A percentile compares a stretch with the other conserved stretches of the same genome.
These are phyloP conservation scores for Thelonectria discophora DNA, from an alignment of 2,329 filamentous ascomycete species.

Conservation along the genomic window DNA sequence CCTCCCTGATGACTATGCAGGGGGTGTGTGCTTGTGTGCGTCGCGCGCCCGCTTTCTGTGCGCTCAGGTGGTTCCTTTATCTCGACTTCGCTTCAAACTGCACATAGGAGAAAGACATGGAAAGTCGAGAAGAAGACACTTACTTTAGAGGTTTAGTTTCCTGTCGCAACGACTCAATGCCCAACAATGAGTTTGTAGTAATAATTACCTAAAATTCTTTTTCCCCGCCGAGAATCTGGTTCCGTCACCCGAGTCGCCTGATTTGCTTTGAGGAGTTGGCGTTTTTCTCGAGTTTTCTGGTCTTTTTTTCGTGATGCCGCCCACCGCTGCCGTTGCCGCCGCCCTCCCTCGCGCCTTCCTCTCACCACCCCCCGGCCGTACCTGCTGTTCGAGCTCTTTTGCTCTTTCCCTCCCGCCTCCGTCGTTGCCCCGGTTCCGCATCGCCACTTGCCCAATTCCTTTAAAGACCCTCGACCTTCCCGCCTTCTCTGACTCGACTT, in stretches of 20 bases:
- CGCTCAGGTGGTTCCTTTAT: constrained; percentile 27
- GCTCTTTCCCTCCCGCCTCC: constrained; percentile 11
- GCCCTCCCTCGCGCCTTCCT: constrained; percentile 2
- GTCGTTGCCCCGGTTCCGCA: constrained; percentile 21
- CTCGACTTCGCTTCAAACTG: constrained; percentile 57
- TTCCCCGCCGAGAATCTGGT: constrained; percentile 10
- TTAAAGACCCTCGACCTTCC: constrained; percentile 37
- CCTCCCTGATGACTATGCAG: constrained; percentile 15
- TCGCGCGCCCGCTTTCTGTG: background rate
- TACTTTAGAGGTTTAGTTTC: constrained; percentile 25
- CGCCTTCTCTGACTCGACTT: background rate
- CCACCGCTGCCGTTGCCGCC: constrained; percentile 10
- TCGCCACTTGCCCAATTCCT: constrained; percentile 15
- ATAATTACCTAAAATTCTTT: constrained; percentile 41
- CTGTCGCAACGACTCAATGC: constrained; percentile 20
- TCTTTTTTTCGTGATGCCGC: constrained; percentile 15
- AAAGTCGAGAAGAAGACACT: constrained; percentile 25
- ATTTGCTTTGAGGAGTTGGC: background rate
- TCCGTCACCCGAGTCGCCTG: constrained; percentile 28
- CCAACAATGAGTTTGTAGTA: constrained; percentile 33
- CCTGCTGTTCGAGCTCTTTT: background rate
- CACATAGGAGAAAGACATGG: constrained; percentile 65
- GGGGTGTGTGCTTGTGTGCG: constrained; percentile 16
- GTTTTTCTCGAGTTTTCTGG: constrained; percentile 6
- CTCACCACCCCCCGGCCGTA: background rate